Evolutionary conservation across 495 filamentous ascomycete genomes (phyloP).

Genomic region (Hyaloscypha variabilis): DNA sequence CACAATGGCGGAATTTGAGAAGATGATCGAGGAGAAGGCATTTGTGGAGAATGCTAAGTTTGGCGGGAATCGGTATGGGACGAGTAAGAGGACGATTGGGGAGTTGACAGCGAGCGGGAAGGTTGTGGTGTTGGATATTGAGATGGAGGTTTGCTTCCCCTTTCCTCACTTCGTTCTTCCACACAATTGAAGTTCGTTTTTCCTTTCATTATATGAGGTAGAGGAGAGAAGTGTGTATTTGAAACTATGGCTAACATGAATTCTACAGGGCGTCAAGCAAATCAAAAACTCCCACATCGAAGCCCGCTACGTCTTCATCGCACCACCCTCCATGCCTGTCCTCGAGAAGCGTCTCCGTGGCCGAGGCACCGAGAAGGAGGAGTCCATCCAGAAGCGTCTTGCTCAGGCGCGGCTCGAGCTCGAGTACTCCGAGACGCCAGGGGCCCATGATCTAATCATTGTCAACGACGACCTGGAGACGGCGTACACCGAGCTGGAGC

Average conservation of each 20-base stretch:
- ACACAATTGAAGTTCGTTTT: too few relatives aligned
- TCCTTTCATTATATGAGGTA: background rate
- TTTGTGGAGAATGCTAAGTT: conserved; percentile 93
- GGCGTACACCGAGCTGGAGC: conserved; percentile 78
- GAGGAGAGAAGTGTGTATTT: background rate
- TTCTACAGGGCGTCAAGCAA: conserved; percentile 81
- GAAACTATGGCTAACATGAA: background rate
- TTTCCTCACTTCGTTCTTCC: conserved; percentile 4
- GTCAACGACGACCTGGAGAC: conserved; percentile 88
- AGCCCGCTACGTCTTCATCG: conserved; percentile 84
- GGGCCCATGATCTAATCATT: conserved; percentile 81
- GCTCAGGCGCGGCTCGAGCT: conserved; percentile 81
- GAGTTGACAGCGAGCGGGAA: conserved; percentile 69
- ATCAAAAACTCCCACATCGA: conserved; percentile 75
- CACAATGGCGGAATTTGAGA: conserved; percentile 66
- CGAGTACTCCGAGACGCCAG: conserved; percentile 71
- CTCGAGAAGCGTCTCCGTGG: conserved; percentile 78
- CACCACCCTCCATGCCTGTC: conserved; percentile 72
- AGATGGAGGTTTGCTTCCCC: conserved; percentile 70
- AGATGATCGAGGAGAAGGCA: conserved; percentile 66
- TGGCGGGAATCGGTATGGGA: conserved; percentile 88
- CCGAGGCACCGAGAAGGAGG: conserved; percentile 84
- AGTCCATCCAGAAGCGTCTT: conserved; percentile 72
- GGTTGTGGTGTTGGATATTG: conserved; percentile 81
- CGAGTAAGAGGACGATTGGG: conserved; percentile 73